phyloP scores from a whole-genome alignment of 371 early-diverging fungal genomes.

The Entomophthora muscae region DNA sequence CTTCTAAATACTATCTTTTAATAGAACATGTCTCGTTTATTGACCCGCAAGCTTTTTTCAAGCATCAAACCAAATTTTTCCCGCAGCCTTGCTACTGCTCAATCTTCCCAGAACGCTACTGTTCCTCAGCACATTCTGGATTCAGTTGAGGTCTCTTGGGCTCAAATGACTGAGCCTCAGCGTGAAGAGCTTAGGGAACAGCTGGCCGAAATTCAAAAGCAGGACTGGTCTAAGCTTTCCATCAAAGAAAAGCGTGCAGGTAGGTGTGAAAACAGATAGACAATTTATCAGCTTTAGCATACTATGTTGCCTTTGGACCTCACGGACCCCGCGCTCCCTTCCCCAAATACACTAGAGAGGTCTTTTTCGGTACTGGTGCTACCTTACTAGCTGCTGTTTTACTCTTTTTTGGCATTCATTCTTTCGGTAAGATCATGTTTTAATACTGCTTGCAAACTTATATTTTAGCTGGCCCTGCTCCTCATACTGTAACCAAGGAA shows the following conservation, averaged over 20 bases:
- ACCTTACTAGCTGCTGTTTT: too few relatives aligned
- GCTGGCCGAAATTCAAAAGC: slow-evolving; percentile 71
- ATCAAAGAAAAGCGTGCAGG: slow-evolving; percentile 89
- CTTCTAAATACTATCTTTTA: neutral
- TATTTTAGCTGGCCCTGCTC: slow-evolving; percentile 22
- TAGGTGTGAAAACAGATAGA: slow-evolving; percentile 23
- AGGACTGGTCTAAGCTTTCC: slow-evolving; percentile 83
- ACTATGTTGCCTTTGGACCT: slow-evolving; percentile 87
- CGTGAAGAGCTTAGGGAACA: slow-evolving; percentile 64
- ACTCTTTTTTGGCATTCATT: slow-evolving; percentile 48
- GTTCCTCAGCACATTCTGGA: neutral
- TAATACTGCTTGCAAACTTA: neutral
- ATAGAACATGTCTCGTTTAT: neutral
- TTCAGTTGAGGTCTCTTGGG: slow-evolving; percentile 56
- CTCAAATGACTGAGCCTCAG: slow-evolving; percentile 64
- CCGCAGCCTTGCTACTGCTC: neutral
- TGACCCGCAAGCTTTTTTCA: neutral
- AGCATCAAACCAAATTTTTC: neutral
- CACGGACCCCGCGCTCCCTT: slow-evolving; percentile 78
- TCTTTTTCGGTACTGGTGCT: slow-evolving; percentile 50
- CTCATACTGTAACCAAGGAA: slow-evolving; percentile 66
- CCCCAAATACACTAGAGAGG: slow-evolving; percentile 46
- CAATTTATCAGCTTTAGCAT: slow-evolving; percentile 28
- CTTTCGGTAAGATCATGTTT: slow-evolving; percentile 37
- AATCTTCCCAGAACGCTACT: neutral